These are phyloP conservation scores for Clarireedia paspali DNA, from an alignment of 2,329 filamentous ascomycete genomes.

Conservation along the genomic window DNA sequence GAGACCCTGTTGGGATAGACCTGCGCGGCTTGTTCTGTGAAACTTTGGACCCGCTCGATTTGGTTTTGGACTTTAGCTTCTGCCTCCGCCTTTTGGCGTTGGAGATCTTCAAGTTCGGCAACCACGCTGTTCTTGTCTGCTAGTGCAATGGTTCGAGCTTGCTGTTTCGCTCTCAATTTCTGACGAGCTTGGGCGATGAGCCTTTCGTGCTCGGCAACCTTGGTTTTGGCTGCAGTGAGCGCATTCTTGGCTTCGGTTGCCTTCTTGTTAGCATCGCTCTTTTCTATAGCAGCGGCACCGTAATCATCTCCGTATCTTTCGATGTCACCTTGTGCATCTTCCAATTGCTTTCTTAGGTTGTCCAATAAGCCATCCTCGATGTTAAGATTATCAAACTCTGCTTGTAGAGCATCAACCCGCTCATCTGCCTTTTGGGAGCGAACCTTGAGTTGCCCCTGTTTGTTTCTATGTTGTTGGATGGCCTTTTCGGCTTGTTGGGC, in stretches of 20 bases:
- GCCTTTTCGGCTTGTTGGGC: constrained; percentile 42
- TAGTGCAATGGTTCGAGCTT: constrained; percentile 46
- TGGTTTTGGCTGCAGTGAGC: constrained; percentile 33
- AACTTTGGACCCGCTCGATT: constrained; percentile 42
- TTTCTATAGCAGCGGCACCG: constrained; percentile 42
- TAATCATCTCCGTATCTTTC: constrained; percentile 48
- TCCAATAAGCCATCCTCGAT: constrained; percentile 62
- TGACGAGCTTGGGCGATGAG: constrained; percentile 48
- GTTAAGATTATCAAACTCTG: constrained; percentile 58
- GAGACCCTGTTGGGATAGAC: constrained; percentile 48
- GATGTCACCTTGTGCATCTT: constrained; percentile 38
- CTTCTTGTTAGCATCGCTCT: constrained; percentile 39
- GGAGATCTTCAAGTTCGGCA: constrained; percentile 41
- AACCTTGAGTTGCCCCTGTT: constrained; percentile 42
- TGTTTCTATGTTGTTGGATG: constrained; percentile 41
- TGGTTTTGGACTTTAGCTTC: constrained; percentile 42
- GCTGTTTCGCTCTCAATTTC: constrained; percentile 42
- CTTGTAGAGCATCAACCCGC: constrained; percentile 42
- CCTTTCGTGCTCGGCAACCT: constrained; percentile 30
- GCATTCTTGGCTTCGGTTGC: constrained; percentile 29
- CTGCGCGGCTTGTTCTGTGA: constrained; percentile 44
- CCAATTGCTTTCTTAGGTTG: constrained; percentile 48
- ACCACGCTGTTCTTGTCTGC: constrained; percentile 55
- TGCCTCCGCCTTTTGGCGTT: constrained; percentile 37
- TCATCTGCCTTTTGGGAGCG: constrained; percentile 54